A percentile compares a stretch with the other conserved stretches of the same genome.
Conservation (phyloP, 441 rosid species). For the Populus hybrid region DNA sequence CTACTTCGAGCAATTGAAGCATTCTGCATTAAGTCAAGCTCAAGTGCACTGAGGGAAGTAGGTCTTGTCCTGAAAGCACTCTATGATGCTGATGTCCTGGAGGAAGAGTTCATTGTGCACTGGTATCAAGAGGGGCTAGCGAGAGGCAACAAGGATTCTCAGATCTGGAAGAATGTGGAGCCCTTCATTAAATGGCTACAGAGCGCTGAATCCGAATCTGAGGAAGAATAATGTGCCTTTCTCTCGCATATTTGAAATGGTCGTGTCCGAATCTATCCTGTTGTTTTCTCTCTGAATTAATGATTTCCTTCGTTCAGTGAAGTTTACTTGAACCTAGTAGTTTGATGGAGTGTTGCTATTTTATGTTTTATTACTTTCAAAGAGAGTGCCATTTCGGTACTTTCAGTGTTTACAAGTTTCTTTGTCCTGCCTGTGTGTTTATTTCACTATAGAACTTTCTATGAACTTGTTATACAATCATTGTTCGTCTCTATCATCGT, state of each 20-base stretch:
- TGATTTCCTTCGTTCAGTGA: background rate
- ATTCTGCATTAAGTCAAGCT: constrained; percentile 42
- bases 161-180: constrained; percentile 57
- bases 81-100: constrained; percentile 69
- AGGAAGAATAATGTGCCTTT: constrained; percentile 43
- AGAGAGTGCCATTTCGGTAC: background rate
- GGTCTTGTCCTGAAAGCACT: constrained; percentile 61
- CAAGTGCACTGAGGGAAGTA: constrained; percentile 53
- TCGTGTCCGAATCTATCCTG: background rate
- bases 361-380: background rate
- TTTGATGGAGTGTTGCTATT: background rate
- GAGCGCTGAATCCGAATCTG: constrained; percentile 83
- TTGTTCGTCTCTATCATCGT: background rate
- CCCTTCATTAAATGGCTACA: constrained; percentile 86
- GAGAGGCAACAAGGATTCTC: constrained; percentile 41
- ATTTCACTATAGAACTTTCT: background rate
- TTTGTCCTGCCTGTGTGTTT: too few relatives aligned
- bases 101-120: constrained; percentile 61
- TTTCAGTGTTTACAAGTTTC: background rate
- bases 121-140: constrained; percentile 63
- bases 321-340: background rate
- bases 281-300: background rate
- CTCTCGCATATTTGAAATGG: too few relatives aligned
- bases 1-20: constrained; percentile 49
- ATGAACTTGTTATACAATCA: background rate